Conservation (phyloP, 2,329 filamentous ascomycete genomes). For the Oidium heveae region DNA sequence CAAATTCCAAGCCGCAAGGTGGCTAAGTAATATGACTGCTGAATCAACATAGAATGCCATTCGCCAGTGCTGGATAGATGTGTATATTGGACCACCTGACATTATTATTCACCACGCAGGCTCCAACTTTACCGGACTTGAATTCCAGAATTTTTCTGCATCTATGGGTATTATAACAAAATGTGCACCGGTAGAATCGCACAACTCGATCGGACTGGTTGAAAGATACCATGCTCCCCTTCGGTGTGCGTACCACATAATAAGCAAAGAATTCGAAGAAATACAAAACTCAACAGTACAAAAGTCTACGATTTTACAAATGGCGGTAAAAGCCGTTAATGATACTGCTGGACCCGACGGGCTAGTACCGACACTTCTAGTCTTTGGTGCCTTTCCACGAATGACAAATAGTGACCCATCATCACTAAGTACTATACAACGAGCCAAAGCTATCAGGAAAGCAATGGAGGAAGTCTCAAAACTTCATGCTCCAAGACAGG, state of each 20-base stretch:
- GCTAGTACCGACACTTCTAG: not conserved
- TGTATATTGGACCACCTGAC: too few relatives aligned
- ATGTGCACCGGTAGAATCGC: not conserved
- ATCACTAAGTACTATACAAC: not conserved
- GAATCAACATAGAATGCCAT: too few relatives aligned
- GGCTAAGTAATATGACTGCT: too few relatives aligned
- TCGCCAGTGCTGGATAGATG: too few relatives aligned
- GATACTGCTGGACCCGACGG: not conserved
- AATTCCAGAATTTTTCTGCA: not conserved
- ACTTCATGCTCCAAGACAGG: not conserved
- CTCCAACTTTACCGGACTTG: not conserved
- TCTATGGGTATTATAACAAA: not conserved
- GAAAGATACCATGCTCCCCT: not conserved
- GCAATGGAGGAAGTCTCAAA: not conserved
- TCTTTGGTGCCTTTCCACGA: not conserved
- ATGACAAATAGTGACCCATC: not conserved
- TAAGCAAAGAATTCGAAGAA: not conserved
- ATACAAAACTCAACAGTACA: not conserved
- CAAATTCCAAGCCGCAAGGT: too few relatives aligned
- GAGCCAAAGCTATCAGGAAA: not conserved
- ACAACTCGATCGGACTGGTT: not conserved
- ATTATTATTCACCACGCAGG: too few relatives aligned
- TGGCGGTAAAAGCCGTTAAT: not conserved
- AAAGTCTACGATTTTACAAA: not conserved
- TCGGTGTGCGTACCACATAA: not conserved